These are phyloP conservation scores for Gryganskiella cystojenkinii DNA, from an alignment of 192 early-diverging fungal species.

Conservation along the genomic window DNA sequence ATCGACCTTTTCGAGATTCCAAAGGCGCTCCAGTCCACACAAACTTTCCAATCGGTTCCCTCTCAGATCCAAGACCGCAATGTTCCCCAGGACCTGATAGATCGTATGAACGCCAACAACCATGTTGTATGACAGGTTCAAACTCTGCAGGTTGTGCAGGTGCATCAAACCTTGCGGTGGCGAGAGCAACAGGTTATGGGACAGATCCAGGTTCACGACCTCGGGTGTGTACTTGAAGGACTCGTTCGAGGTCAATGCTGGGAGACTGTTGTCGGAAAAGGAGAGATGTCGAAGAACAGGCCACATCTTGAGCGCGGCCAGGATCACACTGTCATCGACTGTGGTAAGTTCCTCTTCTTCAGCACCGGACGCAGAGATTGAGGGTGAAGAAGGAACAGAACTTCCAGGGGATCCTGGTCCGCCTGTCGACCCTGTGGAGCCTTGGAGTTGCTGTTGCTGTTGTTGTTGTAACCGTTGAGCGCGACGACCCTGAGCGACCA, in stretches of 20 bases:
- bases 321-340: slow-evolving; percentile 23
- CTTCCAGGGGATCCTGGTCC: slow-evolving; percentile 17
- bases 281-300: slow-evolving; percentile 53
- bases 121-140: slow-evolving; percentile 70
- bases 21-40: slow-evolving; percentile 65
- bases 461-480: neutral
- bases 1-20: slow-evolving; percentile 65
- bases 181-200: slow-evolving; percentile 60
- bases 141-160: slow-evolving; percentile 58
- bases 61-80: slow-evolving; percentile 59
- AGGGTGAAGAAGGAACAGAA: slow-evolving; percentile 31
- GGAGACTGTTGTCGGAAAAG: slow-evolving; percentile 61
- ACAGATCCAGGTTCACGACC: slow-evolving; percentile 61
- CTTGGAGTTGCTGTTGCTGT: neutral
- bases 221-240: slow-evolving; percentile 50
- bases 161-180: slow-evolving; percentile 54
- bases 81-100: slow-evolving; percentile 62
- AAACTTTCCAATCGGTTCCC: slow-evolving; percentile 61
- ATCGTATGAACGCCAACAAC: slow-evolving; percentile 58
- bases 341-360: neutral
- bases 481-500: slow-evolving; percentile 5
- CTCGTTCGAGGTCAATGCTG: slow-evolving; percentile 51
- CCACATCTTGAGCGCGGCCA: slow-evolving; percentile 51
- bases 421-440: neutral
- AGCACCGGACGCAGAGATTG: neutral